Evolutionary conservation across 129 eudicot genomes (phyloP), one percentile per base, ranked within the genome.

Genomic region (Escallonia rubra): DNA sequence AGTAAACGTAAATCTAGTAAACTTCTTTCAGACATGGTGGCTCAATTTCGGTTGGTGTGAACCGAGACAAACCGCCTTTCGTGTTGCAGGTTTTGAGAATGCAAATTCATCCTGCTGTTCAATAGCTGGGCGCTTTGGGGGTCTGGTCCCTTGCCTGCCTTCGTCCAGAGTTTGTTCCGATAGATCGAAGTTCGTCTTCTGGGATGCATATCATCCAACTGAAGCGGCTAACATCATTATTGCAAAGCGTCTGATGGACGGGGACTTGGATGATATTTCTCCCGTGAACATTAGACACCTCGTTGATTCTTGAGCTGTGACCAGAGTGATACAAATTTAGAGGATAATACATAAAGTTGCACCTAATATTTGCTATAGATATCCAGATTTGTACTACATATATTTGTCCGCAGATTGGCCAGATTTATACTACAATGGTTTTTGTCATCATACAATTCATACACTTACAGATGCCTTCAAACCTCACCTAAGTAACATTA

Each of bases 141-240:
- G 96, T 42, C 48, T 87, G 7, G 58, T 89, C 14, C 97, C 99
- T 40, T 89, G 99, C 64, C 83, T 90, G 13, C 88, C 93, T n/a
- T 11, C 80, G 1, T 89, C 96, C 0, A 83, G 69, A 70, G 79
- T 86, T 41, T 94, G 99, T 64, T 66, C 53, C 0, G 89, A 89
- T 69, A 78, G 96, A 72, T 89, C 95, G 7, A 94, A 89, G 64
- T 89, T 82, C 42, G 88, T 89, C 4, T 94, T 94, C 41, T 89
- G 99, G 99, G 99, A 94, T 73, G 81, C 97, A 4, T 94, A 84
- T 63, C 99, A 94, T 68, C 99, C 99, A 1, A 63, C 93, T 4
- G 95, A 94, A 39, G 90, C 97, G 49, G 53, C 93, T 41, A 94
- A 89, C 42, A 11, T 5, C 1, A 66, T 89, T 66, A 77, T 85